Percentiles rank a stretch among this genome's conserved stretches.
These are phyloP conservation scores for Torrubiellomyces zombiae DNA, from an alignment of 2,329 filamentous ascomycete genomes.

Conservation along the genomic window DNA sequence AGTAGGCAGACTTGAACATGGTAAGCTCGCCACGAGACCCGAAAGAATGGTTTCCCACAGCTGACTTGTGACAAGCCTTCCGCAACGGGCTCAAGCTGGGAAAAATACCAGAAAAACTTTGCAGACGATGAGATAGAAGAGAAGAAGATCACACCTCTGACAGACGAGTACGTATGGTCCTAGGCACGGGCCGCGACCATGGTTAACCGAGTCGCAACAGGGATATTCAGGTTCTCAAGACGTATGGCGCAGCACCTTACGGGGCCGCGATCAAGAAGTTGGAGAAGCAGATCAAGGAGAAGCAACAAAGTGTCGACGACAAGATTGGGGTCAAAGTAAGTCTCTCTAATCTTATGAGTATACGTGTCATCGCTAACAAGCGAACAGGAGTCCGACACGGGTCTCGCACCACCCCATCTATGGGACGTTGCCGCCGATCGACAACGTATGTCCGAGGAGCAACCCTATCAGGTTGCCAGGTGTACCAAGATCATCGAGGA, in stretches of 20 bases:
- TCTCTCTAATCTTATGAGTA: too few species aligned
- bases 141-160: conserved; percentile 97
- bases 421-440: conserved; percentile 97
- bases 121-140: conserved; percentile 94
- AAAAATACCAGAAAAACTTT: conserved; percentile 97
- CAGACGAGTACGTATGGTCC: conserved; percentile 65
- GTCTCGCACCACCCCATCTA: conserved; percentile 91
- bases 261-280: conserved; percentile 88
- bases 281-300: conserved; percentile 98
- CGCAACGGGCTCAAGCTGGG: conserved; percentile 87
- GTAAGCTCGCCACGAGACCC: conserved; percentile 4
- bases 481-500: conserved; percentile 99
- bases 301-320: conserved; percentile 94
- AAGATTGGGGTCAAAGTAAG: conserved; percentile 79
- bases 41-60: conserved; percentile 5
- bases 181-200: too few species aligned
- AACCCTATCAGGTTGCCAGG: conserved; percentile 88
- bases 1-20: conserved; percentile 11
- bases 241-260: conserved; percentile 93
- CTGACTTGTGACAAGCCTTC: conserved; percentile 52
- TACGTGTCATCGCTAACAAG: too few species aligned
- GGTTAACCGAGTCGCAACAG: too few species aligned
- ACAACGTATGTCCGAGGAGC: conserved; percentile 97
- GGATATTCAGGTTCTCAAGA: conserved; percentile 98
- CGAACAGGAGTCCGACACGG: conserved; percentile 87